phyloP scores from a whole-genome alignment of 116 monocot genomes.

The Iris pallida region DNA sequence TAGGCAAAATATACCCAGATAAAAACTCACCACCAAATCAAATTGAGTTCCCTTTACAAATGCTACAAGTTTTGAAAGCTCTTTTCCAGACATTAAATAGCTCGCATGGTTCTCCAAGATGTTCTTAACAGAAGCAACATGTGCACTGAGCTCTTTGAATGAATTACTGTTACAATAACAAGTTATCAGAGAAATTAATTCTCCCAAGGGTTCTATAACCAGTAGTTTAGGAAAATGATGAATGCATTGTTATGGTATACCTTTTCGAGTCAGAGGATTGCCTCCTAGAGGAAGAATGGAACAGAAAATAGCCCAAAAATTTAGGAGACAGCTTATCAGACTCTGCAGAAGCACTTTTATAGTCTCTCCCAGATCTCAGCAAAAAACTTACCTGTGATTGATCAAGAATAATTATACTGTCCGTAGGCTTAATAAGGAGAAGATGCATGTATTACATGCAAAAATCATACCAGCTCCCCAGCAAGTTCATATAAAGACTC shows the following conservation, averaged over 20 bases:
- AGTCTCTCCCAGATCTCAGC: constrained; percentile 94
- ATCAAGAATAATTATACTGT: constrained; percentile 8
- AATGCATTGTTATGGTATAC: constrained; percentile 14
- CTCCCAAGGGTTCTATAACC: background rate
- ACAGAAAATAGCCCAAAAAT: constrained; percentile 88
- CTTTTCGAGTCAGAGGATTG: constrained; percentile 87
- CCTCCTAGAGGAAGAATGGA: constrained; percentile 56
- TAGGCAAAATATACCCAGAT: background rate
- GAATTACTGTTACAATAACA: constrained; percentile 49
- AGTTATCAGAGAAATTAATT: background rate
- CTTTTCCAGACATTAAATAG: constrained; percentile 97
- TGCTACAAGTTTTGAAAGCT: constrained; percentile 98
- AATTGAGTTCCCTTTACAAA: constrained; percentile 99
- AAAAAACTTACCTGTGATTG: constrained; percentile 85
- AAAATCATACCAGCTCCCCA: constrained; percentile 88
- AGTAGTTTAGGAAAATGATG: too few species aligned
- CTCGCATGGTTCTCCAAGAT: constrained; percentile 96
- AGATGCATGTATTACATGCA: constrained; percentile 11
- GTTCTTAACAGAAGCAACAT: constrained; percentile 95
- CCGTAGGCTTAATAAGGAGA: constrained; percentile 4
- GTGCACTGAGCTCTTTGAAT: constrained; percentile 85
- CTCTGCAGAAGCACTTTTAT: constrained; percentile 68
- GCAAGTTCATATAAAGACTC: constrained; percentile 99
- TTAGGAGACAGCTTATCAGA: constrained; percentile 80
- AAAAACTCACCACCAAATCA: constrained; percentile 90